A percentile compares a stretch with the other conserved stretches of the same genome.
Conservation (phyloP, 768 basidiomycete species). For the Lactarius sanguifluus region DNA sequence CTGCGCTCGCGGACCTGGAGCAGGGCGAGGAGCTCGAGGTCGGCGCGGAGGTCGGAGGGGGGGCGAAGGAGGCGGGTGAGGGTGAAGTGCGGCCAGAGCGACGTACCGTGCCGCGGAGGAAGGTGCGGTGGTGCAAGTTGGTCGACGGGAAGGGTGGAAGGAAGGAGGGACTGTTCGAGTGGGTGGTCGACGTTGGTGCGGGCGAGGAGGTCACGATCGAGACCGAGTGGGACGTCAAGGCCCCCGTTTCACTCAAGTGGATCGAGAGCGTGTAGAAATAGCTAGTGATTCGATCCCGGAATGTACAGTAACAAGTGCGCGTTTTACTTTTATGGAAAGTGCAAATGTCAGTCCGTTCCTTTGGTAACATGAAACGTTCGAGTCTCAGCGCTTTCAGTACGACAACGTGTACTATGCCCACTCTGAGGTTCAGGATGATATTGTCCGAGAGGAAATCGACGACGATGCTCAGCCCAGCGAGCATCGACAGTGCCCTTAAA, state of each 20-base stretch:
- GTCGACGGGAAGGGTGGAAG: conserved; percentile 49
- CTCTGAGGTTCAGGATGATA: conserved; percentile 34
- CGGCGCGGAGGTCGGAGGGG: conserved; percentile 5
- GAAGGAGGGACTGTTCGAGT: conserved; percentile 59
- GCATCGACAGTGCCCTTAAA: conserved; percentile 32
- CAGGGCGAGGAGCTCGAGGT: conserved; percentile 41
- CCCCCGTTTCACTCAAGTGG: conserved; percentile 37
- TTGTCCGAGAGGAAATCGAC: conserved; percentile 51
- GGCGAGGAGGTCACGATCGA: conserved; percentile 46
- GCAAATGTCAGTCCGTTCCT: background rate
- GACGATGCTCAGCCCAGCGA: conserved; percentile 41
- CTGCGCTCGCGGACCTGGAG: conserved; percentile 46
- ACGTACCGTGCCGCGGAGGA: no score
- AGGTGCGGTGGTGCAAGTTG: conserved; percentile 36
- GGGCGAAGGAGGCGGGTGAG: conserved; percentile 34
- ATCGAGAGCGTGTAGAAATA: conserved; percentile 23
- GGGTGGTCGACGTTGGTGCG: conserved; percentile 47
- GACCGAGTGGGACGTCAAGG: conserved; percentile 55
- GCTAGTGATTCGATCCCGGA: background rate
- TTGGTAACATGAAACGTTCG: background rate
- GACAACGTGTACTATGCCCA: conserved; percentile 43
- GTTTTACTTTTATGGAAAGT: background rate
- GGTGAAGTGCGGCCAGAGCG: background rate
- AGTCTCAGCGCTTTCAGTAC: conserved; percentile 1
- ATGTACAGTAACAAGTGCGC: no score